Evolutionary conservation across 805 yeast genomes (phyloP), one percentile per base, ranked within the genome.

Genomic region (Scheffersomyces lignosus): DNA sequence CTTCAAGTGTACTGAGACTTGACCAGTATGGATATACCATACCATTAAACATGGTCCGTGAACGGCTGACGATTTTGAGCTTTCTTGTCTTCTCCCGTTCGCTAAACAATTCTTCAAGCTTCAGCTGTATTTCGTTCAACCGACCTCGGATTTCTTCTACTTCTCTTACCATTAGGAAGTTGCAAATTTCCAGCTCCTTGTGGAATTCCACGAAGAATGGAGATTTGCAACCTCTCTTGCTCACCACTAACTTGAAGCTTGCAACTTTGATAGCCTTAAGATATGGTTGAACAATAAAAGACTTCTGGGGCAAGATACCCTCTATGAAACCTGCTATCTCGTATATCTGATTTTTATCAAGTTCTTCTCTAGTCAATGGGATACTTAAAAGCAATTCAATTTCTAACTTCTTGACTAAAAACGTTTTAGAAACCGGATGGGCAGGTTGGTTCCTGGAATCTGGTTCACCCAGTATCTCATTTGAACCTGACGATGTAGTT

Each of bases 281-380:
- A 25, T 40, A 59, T 2, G 66, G 67, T 31, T 59, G 59, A 12
- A 63, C 45, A 3, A 60, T 40, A 15, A 62, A 49, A 10, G 51
- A 48, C 10, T 38, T 32, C 15, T 27, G 18, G 1, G 64, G 61
- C 4, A 41, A 10, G 22, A 46, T 32, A 3, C 54, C 54, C 9
- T 22, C 28, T 3, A 60, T 23, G 16, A 31, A 40, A 1, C 49
- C 61, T 5, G 44, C 36, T 4, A 55, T 33, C 29, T 49, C 53
- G 37, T 45, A 58, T 3, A 41, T 30, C 13, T 34, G 34, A 8
- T 38, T 42, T 18, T 42, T 43, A 4, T 33, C 31, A 13, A 43
- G 42, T 4, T 41, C 49, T 15, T 36, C 47, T 7, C 41, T 6
- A 3, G 39, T 41, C 9, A 18, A 24, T 15, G 45, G 38, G 6